Conservation (phyloP, 1,139 yeast genomes). For the Pichia sp. region DNA sequence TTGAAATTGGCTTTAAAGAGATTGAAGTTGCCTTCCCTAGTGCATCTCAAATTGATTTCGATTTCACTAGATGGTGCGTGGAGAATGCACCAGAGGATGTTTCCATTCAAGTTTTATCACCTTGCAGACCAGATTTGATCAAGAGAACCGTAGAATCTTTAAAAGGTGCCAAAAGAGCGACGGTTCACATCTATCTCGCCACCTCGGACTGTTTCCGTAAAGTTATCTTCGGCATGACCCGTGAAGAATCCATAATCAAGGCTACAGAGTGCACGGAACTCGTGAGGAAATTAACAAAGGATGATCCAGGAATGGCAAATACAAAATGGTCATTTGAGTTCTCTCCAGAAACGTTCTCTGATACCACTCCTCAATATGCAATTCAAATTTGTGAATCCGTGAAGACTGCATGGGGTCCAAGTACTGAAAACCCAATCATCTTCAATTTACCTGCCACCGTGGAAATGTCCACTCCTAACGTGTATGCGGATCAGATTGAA, state of each 20-base stretch:
- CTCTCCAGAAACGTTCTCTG: conserved; percentile 93
- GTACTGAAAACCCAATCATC: conserved; percentile 76
- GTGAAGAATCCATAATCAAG: conserved; percentile 69
- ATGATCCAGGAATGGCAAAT: conserved; percentile 73
- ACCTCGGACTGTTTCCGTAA: conserved; percentile 88
- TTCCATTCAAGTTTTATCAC: conserved; percentile 83
- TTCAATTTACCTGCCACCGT: conserved; percentile 98
- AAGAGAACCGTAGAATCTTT: conserved; percentile 84
- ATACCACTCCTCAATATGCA: conserved; percentile 79
- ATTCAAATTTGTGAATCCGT: conserved; percentile 93
- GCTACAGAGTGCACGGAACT: conserved; percentile 81
- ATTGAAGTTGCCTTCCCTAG: conserved; percentile 96
- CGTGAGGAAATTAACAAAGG: conserved; percentile 81
- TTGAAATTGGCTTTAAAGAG: conserved; percentile 91
- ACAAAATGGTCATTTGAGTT: conserved; percentile 90
- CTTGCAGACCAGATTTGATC: conserved; percentile 87
- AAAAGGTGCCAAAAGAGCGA: conserved; percentile 85
- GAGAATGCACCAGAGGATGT: conserved; percentile 92
- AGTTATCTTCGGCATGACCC: conserved; percentile 82
- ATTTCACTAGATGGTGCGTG: conserved; percentile 89
- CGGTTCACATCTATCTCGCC: conserved; percentile 86
- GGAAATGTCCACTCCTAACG: conserved; percentile 88
- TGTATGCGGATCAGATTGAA: conserved; percentile 95
- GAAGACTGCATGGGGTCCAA: conserved; percentile 87
- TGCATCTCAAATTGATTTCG: conserved; percentile 93